Base-by-base conservation (phyloP, 2,329 filamentous ascomycete genomes). In the Neonectria coccinea region DNA sequence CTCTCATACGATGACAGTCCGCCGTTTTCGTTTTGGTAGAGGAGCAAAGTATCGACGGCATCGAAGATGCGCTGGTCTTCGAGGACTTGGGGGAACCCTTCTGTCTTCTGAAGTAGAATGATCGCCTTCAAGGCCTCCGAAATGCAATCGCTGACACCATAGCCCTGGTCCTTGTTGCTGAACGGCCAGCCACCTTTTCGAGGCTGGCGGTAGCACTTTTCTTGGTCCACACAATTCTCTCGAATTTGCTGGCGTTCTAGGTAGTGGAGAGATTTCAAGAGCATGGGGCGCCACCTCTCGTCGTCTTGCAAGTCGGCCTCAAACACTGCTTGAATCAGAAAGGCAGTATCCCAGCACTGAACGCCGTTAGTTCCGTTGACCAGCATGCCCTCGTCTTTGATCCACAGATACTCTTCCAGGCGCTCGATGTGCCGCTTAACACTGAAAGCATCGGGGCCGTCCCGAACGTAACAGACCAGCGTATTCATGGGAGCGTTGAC, bases 311-410 rank as follows among this genome's bases (percentile, higher is more conserved):
- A 86, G 0, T 92, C 93, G 7, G 92, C 90, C 53, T 93, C 92
- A 56, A 93, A 87, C 6, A 92, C 88, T 1, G 92, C 91, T 78
- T 97, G 94, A 36, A 97, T 93, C 18, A 91, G 82, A 75, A 98
- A 98, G 0, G 94, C 87, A 0, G 96, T 99, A 76, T 99, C 96
- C 96, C 96, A 99, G 68, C 90, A 92, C 79, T 99, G 96, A 1
- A 98, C 94, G n/a, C 96, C 96, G 71, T 99, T 98, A 9, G 96
- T 99, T 41, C 96, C 96, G 73, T 97, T 97, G 79, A 91, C 91
- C 52, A 98, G 85, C 92, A 99, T 93, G 6, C 96, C 96, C 76
- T 97, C 94, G 36, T 89, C 79, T 68, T 97, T 97, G 54, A 99
- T 85, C 94, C 96, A 99, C 31, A 99, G 79, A 66, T 91, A 97